phyloP scores from a whole-genome alignment of 768 basidiomycete genomes.

The Clitopilus hobsonii region DNA sequence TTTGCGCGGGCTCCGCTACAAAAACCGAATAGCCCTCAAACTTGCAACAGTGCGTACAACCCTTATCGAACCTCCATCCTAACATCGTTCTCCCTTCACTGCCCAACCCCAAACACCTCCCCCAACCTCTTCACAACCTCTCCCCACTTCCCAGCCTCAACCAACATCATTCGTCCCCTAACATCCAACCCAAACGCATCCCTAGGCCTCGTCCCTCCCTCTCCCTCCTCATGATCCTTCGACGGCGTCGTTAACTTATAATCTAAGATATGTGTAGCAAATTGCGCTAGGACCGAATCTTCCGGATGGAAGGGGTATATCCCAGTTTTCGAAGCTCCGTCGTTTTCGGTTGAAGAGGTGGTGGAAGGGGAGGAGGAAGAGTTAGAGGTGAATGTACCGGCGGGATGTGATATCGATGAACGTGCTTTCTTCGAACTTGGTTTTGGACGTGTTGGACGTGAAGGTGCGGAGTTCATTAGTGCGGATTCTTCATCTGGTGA shows the following conservation, averaged over 20 bases:
- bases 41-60: too few relatives aligned
- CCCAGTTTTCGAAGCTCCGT: slow-evolving; percentile 32
- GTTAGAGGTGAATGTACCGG: neutral
- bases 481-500: slow-evolving; percentile 63
- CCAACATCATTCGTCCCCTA: slow-evolving; percentile 60
- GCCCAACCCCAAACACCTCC: slow-evolving; percentile 23
- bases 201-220: slow-evolving; percentile 45
- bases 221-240: slow-evolving; percentile 26
- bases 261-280: slow-evolving; percentile 43
- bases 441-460: slow-evolving; percentile 11
- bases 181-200: slow-evolving; percentile 74
- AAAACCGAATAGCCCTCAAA: too few relatives aligned
- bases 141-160: slow-evolving; percentile 39
- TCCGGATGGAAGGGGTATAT: slow-evolving; percentile 83
- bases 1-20: too few relatives aligned
- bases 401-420: slow-evolving; percentile 18
- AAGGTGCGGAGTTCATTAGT: slow-evolving; percentile 35
- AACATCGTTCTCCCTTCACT: too few relatives aligned
- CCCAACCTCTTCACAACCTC: slow-evolving; percentile 34
- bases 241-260: slow-evolving; percentile 34
- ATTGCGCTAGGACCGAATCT: slow-evolving; percentile 42
- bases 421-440: slow-evolving; percentile 34
- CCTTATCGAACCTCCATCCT: neutral
- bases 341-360: neutral
- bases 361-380: neutral